Percentiles rank a stretch among this genome's conserved stretches.
phyloP scores from a whole-genome alignment of 2,329 filamentous ascomycete genomes.

The Ramichloridium luteum region DNA sequence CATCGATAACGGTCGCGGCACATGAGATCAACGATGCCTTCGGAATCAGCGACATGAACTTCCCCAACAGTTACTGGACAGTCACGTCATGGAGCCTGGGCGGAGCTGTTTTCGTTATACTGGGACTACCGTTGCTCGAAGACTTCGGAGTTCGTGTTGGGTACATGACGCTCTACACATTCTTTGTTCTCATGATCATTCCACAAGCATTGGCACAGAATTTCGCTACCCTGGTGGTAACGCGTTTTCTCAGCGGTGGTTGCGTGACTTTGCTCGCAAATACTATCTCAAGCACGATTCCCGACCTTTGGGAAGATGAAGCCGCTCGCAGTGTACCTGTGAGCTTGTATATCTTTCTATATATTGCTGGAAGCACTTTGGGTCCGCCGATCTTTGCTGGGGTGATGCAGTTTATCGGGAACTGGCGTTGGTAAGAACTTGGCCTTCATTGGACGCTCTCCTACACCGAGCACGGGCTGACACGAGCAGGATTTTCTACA shows the following conservation, averaged over 20 bases:
- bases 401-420: constrained; percentile 19
- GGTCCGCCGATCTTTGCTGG: constrained; percentile 27
- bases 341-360: constrained; percentile 25
- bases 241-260: constrained; percentile 28
- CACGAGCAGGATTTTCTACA: constrained; percentile 26
- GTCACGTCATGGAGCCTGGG: constrained; percentile 27
- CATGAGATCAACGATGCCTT: constrained; percentile 24
- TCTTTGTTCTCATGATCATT: constrained; percentile 29
- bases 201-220: constrained; percentile 29
- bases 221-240: constrained; percentile 27
- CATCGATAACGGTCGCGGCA: constrained; percentile 26
- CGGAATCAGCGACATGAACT: constrained; percentile 23
- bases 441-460: neutral
- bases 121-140: constrained; percentile 27
- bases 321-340: constrained; percentile 24
- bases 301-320: constrained; percentile 28
- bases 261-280: constrained; percentile 26
- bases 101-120: constrained; percentile 26
- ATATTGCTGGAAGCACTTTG: constrained; percentile 24
- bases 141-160: constrained; percentile 25
- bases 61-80: constrained; percentile 30
- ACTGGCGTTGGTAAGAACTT: constrained; percentile 24
- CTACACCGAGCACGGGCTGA: neutral
- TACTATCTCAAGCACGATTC: constrained; percentile 26
- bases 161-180: constrained; percentile 20